Percentiles rank a stretch among this genome's conserved stretches.
Conservation (phyloP, 2,329 filamentous ascomycete species). For the Trichoderma breve region DNA sequence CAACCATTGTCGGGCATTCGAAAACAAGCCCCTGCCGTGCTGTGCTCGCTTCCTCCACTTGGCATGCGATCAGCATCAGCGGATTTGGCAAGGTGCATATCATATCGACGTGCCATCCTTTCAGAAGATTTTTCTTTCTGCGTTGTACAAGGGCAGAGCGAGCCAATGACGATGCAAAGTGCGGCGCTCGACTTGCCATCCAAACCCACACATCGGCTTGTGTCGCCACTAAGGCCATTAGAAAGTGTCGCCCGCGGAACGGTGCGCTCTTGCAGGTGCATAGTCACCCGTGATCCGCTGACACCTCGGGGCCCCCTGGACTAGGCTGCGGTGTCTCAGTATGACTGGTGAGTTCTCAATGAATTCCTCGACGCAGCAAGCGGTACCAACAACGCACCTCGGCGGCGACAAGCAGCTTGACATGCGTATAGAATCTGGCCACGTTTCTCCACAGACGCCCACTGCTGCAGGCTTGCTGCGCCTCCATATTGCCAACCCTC, state of each 20-base stretch:
- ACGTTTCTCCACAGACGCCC: conserved; percentile 28
- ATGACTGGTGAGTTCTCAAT: not conserved
- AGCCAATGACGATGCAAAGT: not conserved
- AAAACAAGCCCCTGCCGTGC: not conserved
- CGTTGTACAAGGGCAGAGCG: not conserved
- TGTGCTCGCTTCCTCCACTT: not conserved
- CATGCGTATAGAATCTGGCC: conserved; percentile 30
- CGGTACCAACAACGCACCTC: not conserved
- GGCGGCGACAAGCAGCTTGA: not conserved
- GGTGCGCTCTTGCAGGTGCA: conserved; percentile 38
- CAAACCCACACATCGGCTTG: conserved; percentile 13
- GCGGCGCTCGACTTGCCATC: not conserved
- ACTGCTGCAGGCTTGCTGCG: conserved; percentile 21
- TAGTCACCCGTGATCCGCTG: conserved; percentile 35
- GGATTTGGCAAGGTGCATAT: conserved; percentile 2
- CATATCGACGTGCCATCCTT: not conserved
- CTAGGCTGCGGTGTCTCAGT: conserved; percentile 8
- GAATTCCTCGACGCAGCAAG: not conserved
- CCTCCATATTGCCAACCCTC: conserved; percentile 6
- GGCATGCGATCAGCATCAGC: not conserved
- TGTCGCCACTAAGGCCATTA: conserved; percentile 19
- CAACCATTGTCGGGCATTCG: not conserved
- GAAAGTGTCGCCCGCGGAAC: conserved; percentile 29
- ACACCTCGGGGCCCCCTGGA: conserved; percentile 22
- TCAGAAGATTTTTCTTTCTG: not conserved